phyloP scores from a whole-genome alignment of 2,329 filamentous ascomycete species.

The Aphanocladium album region DNA sequence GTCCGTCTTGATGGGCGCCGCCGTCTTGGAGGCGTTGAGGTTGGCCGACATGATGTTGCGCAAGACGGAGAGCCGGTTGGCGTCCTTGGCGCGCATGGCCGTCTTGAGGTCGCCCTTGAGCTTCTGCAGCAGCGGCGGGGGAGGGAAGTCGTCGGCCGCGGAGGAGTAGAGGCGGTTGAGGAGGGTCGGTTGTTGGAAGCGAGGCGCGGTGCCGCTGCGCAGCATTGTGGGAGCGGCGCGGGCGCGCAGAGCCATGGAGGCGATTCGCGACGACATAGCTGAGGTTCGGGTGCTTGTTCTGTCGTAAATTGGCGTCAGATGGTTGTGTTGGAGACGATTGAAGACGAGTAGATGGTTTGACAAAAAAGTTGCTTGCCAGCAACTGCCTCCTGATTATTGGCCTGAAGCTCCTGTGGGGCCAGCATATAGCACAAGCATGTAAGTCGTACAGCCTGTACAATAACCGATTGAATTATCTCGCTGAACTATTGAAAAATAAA shows the following conservation, averaged over 20 bases:
- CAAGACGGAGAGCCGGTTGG: slow-evolving; percentile 61
- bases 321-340: not conserved
- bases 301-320: not conserved
- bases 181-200: not conserved
- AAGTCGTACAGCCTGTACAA: too few relatives aligned
- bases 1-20: slow-evolving; percentile 64
- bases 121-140: slow-evolving; percentile 46
- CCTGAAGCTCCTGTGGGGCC: slow-evolving; percentile 9
- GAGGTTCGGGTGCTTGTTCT: not conserved
- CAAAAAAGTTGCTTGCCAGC: not conserved
- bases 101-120: slow-evolving; percentile 58
- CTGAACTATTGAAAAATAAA: too few relatives aligned
- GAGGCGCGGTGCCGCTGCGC: not conserved
- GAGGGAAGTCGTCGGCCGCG: slow-evolving; percentile 13
- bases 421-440: not conserved
- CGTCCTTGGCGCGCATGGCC: slow-evolving; percentile 62
- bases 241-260: not conserved
- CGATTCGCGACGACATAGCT: slow-evolving; percentile 1
- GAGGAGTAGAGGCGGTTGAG: slow-evolving; percentile 1
- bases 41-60: slow-evolving; percentile 64
- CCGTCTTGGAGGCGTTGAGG: slow-evolving; percentile 71
- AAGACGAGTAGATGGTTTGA: not conserved
- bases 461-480: too few relatives aligned
- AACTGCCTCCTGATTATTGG: not conserved
- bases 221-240: not conserved